Evolutionary conservation across 495 filamentous ascomycete genomes (phyloP), one percentile per base, ranked within the genome.

Genomic region (Hyaloscypha hepaticicola): DNA sequence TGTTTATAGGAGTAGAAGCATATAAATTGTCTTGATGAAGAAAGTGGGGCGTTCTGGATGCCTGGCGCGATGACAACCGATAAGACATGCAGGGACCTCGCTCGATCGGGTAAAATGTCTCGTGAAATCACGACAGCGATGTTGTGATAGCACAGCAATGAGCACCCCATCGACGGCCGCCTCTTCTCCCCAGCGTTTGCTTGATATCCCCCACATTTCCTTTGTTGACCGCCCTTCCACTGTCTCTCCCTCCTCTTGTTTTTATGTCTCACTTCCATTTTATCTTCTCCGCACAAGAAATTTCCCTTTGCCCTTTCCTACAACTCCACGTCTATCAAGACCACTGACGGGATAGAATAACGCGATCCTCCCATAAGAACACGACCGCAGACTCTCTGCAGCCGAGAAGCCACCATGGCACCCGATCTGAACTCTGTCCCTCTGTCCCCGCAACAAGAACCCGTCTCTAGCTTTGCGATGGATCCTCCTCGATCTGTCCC

Each of bases 371-470:
- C 9, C 16, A 48, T 12, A 60, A 26, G 28, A 22, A 24, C 21
- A 55, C 29, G 28, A 19, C 6, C n/a, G 28, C 24, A 41, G 24
- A 57, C 24, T 11, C 53, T 7, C 26, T 24, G 31, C 27, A 63
- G 12, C 34, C 48, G 22, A 58, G 7, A 6, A 58, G 33, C 25
- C 38, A 59, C 19, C 45, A 85, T 85, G 83, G 75, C 83, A 63
- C 82, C 83, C 8, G 83, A 84, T 74, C 75, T 84, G 66, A 82
- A 83, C 73, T 80, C 81, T 1, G 73, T 84, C 38, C 75, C 79
- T 34, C 70, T 69, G 55, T 79, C 79, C 5, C 74, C 72, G 24
- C 55, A 63, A 25, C 62, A 58, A 25, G 38, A 63, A 48, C 27
- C 58, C 11, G 38, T 45, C 12, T 9, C 57, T n/a, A 49, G 27